Percentiles rank a stretch among this genome's conserved stretches.
Evolutionary conservation across 2,329 filamentous ascomycete species (phyloP).

Genomic region (Alternaria ventricosa): DNA sequence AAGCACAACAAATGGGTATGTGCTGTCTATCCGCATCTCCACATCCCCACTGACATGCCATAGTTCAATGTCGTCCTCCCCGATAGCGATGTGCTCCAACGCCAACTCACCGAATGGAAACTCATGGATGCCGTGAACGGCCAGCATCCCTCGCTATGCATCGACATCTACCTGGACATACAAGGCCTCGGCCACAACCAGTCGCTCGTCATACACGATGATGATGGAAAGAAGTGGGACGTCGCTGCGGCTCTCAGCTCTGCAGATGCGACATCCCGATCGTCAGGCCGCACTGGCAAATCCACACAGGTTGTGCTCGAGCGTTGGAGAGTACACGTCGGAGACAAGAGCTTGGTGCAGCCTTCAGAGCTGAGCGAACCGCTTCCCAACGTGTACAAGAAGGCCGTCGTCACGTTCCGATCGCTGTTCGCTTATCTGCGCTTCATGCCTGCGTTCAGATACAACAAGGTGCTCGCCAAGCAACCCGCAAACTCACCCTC

Average conservation of each 20-base stretch:
- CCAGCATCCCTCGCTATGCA: slow-evolving; percentile 80
- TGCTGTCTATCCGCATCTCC: slow-evolving; percentile 15
- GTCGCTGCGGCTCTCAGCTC: slow-evolving; percentile 81
- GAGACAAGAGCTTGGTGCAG: slow-evolving; percentile 61
- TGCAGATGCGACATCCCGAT: slow-evolving; percentile 57
- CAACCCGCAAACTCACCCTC: slow-evolving; percentile 66
- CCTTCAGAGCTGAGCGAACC: slow-evolving; percentile 64
- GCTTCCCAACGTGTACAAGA: slow-evolving; percentile 93
- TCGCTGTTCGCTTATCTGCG: slow-evolving; percentile 84
- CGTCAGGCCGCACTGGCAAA: slow-evolving; percentile 54
- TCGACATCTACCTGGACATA: slow-evolving; percentile 88
- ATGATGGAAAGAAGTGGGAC: slow-evolving; percentile 90
- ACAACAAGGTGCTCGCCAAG: slow-evolving; percentile 77
- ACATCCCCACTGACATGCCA: slow-evolving; percentile 12
- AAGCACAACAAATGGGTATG: slow-evolving; percentile 88
- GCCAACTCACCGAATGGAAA: slow-evolving; percentile 84
- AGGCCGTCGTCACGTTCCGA: slow-evolving; percentile 92
- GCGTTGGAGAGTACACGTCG: slow-evolving; percentile 86
- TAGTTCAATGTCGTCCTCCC: slow-evolving; percentile 96
- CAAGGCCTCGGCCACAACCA: slow-evolving; percentile 81
- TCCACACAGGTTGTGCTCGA: slow-evolving; percentile 82
- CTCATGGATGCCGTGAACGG: slow-evolving; percentile 77
- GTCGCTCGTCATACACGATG: slow-evolving; percentile 85
- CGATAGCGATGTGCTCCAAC: slow-evolving; percentile 85
- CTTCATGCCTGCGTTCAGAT: slow-evolving; percentile 85